Evolutionary conservation across 179 eudicot species (phyloP).

Genomic region (Silene vulgaris): DNA sequence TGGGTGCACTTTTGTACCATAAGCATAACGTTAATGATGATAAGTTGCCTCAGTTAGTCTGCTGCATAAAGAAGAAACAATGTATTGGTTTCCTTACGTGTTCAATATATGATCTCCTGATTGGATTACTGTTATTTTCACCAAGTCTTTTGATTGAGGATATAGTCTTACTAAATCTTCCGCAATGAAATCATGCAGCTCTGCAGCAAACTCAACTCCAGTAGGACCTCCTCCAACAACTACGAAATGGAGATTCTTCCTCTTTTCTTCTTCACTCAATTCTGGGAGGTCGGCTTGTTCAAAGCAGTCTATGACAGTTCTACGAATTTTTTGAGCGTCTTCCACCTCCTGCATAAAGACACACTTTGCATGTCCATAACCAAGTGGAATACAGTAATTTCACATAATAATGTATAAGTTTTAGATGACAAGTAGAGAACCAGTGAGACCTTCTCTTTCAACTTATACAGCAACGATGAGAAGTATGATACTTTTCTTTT

Average conservation of each 20-base stretch:
- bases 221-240: conserved; percentile 98
- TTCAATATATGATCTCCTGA: conserved; percentile 90
- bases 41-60: too few relatives aligned
- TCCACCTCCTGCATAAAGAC: conserved; percentile 64
- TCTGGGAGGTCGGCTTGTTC: conserved; percentile 78
- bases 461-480: background rate
- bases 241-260: conserved; percentile 69
- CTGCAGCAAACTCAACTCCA: conserved; percentile 95
- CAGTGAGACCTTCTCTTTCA: too few relatives aligned
- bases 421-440: background rate
- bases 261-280: conserved; percentile 70
- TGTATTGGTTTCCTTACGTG: conserved; percentile 44
- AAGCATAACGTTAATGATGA: too few relatives aligned
- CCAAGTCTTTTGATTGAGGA: conserved; percentile 53
- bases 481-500: background rate
- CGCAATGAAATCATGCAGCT: conserved; percentile 66
- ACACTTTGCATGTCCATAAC: conserved; percentile 17
- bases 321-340: conserved; percentile 81
- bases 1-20: too few relatives aligned
- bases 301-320: conserved; percentile 70
- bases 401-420: background rate
- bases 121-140: conserved; percentile 69
- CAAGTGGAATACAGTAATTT: background rate
- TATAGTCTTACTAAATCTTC: conserved; percentile 68
- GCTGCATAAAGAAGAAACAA: background rate